phyloP scores from a whole-genome alignment of 345 rosid genomes.

The Anastatica hierochuntica region DNA sequence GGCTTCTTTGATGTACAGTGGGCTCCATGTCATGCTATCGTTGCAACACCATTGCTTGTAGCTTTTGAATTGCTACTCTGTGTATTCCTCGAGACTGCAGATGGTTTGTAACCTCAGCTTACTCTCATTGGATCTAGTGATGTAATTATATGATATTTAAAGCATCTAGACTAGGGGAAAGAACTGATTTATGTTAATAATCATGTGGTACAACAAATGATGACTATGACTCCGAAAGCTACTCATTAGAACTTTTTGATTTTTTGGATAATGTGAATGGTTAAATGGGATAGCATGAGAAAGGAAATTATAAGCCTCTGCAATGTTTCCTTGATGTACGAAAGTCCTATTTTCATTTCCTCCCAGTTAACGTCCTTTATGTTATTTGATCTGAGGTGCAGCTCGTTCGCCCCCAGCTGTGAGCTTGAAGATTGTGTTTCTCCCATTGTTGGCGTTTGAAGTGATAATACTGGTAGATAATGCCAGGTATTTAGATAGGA shows the following conservation, averaged over 20 bases:
- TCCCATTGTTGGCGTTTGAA: conserved; percentile 78
- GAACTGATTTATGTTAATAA: too few species aligned
- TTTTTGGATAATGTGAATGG: too few species aligned
- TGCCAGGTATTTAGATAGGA: conserved; percentile 47
- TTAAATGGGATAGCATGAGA: not conserved
- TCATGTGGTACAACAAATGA: not conserved
- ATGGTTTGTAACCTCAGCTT: conserved; percentile 36
- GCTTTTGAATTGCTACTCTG: conserved; percentile 96
- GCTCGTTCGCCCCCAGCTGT: conserved; percentile 48
- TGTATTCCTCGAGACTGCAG: conserved; percentile 74
- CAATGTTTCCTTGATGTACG: not conserved
- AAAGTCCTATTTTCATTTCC: not conserved
- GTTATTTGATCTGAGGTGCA: conserved; percentile 1
- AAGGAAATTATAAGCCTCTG: not conserved
- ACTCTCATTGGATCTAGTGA: not conserved
- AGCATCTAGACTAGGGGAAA: too few species aligned
- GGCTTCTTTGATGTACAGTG: conserved; percentile 66
- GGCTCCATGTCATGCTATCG: conserved; percentile 98
- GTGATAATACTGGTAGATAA: conserved; percentile 67
- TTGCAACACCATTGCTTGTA: conserved; percentile 81
- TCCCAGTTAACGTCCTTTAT: conserved; percentile 1
- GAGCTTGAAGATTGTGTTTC: conserved; percentile 79
- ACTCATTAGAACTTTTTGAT: too few species aligned
- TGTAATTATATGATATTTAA: not conserved
- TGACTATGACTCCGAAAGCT: too few species aligned